Percentiles rank a stretch among this genome's conserved stretches.
These are phyloP conservation scores for Lichtheimia hyalospora DNA, from an alignment of 371 early-diverging fungal genomes.

Conservation along the genomic window DNA sequence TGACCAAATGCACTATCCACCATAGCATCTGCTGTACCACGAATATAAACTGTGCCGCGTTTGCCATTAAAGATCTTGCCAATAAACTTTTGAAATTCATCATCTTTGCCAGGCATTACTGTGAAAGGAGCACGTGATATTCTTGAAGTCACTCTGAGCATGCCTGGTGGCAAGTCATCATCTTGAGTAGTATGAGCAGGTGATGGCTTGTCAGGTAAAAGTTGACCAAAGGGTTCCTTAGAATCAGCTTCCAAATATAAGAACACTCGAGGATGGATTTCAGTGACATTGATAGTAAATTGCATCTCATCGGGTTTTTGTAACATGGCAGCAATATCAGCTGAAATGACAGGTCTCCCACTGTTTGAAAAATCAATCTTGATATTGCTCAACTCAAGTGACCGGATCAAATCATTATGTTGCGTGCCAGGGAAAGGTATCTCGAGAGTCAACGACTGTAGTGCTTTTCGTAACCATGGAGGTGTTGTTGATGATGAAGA, in stretches of 20 bases:
- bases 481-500: constrained; percentile 17
- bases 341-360: constrained; percentile 31
- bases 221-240: constrained; percentile 32
- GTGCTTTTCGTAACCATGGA: constrained; percentile 41
- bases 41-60: constrained; percentile 27
- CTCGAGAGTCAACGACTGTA: constrained; percentile 25
- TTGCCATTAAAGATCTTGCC: constrained; percentile 15
- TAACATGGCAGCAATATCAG: constrained; percentile 32
- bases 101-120: constrained; percentile 38
- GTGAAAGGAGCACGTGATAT: constrained; percentile 37
- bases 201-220: constrained; percentile 29
- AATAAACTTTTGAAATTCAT: constrained; percentile 42
- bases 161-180: constrained; percentile 5
- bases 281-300: constrained; percentile 37
- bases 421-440: constrained; percentile 49
- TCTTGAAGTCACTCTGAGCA: constrained; percentile 25
- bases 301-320: constrained; percentile 46
- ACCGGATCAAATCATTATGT: constrained; percentile 40
- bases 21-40: constrained; percentile 37
- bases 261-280: constrained; percentile 37
- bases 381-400: constrained; percentile 32
- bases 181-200: constrained; percentile 25
- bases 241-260: constrained; percentile 32
- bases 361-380: constrained; percentile 41
- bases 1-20: constrained; percentile 43